Base-by-base conservation (phyloP, 2,329 filamentous ascomycete genomes). In the Eurotiales sp. region DNA sequence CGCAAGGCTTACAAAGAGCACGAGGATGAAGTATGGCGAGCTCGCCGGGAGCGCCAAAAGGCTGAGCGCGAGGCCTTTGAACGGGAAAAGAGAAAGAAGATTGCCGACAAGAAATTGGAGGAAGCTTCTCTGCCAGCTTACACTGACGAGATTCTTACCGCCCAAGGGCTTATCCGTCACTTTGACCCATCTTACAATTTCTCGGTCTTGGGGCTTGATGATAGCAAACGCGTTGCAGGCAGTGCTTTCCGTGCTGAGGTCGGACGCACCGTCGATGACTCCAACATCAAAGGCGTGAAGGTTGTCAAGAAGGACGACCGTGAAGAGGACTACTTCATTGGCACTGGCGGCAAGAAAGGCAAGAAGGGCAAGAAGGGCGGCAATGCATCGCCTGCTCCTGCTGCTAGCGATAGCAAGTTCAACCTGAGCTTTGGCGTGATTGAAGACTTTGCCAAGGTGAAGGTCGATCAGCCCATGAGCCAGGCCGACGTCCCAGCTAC, bases 381-480 rank as follows among this genome's bases (percentile, higher is more conserved):
- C 56, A 70, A 72, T 51, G 67, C 68, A 39, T 75, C 75, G 49
- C 72, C 77, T 30, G 72, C 77, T 37, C 69, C 76, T 14, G 65
- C 76, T 45, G 69, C 78, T n/a, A 78, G 75, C 12, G 64, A 74
- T 44, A 65, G 72, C 57, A 86, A 85, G 66, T 95, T 90, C 82
- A 95, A 86, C 75, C 84, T 93, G 67, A 92, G 88, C 61, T 87
- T 93, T 46, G 89, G 90, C 53, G 86, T 97, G 60, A 90, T 99
- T 44, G 90, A 96, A 72, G 88, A 96, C 72, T 87, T 95, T 59
- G 78, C 83, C 59, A 87, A 87, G 72, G 81, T 97, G 67, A 86
- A 86, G 62, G 83, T 97, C 60, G 86, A 96, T 54, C 88, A 92
- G 47, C 93, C 93, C 27, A 90, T 92, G 80, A 88, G 84, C 72